These are phyloP conservation scores for Pythium folliculosum DNA, from an alignment of 352 stramenopile genomes.

Conservation along the genomic window DNA sequence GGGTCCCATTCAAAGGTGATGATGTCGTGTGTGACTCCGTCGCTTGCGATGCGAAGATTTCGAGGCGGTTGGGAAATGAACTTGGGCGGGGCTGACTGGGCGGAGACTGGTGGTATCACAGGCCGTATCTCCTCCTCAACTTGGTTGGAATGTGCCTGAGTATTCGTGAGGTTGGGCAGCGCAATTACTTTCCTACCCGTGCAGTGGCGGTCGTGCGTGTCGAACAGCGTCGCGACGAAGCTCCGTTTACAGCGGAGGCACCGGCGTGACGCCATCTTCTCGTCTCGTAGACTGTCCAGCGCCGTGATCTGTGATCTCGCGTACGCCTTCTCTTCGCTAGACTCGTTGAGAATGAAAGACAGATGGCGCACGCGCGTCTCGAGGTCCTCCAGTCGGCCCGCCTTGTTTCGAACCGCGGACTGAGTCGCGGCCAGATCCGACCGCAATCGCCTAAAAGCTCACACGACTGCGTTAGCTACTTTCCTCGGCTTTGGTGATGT, in stretches of 20 bases:
- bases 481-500: neutral
- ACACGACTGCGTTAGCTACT: neutral
- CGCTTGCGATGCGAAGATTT: constrained; percentile 44
- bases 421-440: constrained; percentile 44
- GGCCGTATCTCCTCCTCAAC: neutral
- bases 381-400: constrained; percentile 47
- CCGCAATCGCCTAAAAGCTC: constrained; percentile 34
- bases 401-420: constrained; percentile 47
- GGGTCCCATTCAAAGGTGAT: constrained; percentile 58
- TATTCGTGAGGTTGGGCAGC: constrained; percentile 9
- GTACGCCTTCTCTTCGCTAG: constrained; percentile 42
- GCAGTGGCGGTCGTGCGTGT: constrained; percentile 38
- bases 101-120: neutral
- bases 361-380: constrained; percentile 49
- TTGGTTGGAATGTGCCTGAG: constrained; percentile 1
- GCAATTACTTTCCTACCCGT: constrained; percentile 10
- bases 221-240: constrained; percentile 38
- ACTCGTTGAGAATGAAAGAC: constrained; percentile 42
- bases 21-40: constrained; percentile 40
- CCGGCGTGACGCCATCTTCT: constrained; percentile 27
- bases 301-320: constrained; percentile 42
- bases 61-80: constrained; percentile 72
- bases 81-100: constrained; percentile 8
- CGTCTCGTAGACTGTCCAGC: constrained; percentile 41
- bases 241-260: constrained; percentile 39